Base-by-base conservation (phyloP, 306 rosid genomes). In the Neltuma alba region DNA sequence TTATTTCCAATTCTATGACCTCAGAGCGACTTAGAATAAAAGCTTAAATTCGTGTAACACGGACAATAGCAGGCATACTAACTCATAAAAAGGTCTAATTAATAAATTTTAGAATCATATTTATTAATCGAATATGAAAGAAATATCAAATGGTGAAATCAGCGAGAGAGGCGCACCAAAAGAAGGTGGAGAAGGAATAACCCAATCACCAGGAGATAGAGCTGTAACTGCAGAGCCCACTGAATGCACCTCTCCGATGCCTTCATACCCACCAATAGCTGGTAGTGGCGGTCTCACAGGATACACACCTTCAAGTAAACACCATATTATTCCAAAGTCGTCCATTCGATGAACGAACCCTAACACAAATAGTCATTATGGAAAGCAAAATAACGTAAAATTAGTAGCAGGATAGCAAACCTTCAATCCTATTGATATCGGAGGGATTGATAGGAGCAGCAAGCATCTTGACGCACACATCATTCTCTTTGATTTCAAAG, bases 371-470 rank as follows among this genome's bases (percentile, higher is more conserved):
- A 31, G 12, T 6, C 44, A 7, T 8, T 33, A 50, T 40, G 14
- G 34, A 12, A 58, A 21, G 21, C 42, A 27, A 14, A 40, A 28
- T 25, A 42, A 68, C 10, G 71, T 30, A 75, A 3, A 72, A 45
- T 34, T 21, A 34, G 20, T 21, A 34, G 14, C 13, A 27, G 16
- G 74, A 9, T n/a, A 62, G 61, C 1, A 27, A 75, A 90, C 94
- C 99, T 87, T 95, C 94, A 6, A 94, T 92, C 18, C 97, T 87
- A 16, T 95, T 95, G 45, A 95, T 89, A 76, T 95, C 97, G 9
- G 96, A 91, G 37, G 99, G 99, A 60, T 92, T 95, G 54, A 94
- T 92, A 1, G 97, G 99, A 78, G 99, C 89, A 2, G 95, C 97
- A 1, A 94, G 82, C 93, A 94, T 94, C 86, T 86, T 92, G 36